Evolutionary conservation across 2,329 filamentous ascomycete species (phyloP), one percentile per base, ranked within the genome.

Genomic region (Magnaporthiopsis incrustans): DNA sequence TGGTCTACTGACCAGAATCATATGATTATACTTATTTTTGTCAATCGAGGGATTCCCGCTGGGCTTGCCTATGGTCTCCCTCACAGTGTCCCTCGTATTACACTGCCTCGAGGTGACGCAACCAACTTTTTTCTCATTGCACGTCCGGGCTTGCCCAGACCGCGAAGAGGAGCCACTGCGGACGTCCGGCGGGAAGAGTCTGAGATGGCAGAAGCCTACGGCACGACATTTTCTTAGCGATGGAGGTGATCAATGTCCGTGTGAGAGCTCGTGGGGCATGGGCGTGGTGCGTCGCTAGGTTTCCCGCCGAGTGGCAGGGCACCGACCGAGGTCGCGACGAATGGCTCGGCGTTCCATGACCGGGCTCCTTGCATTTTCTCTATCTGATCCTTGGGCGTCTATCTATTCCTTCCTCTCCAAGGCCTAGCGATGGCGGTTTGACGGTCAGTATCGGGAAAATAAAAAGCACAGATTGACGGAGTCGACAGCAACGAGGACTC

Each of bases 1-100:
- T 82, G 82, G 81, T 82, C 86, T 84, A 89, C 79, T 81, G 85
- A 81, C 80, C 80, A 81, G 81, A 85, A 84, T 82, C 81, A 59
- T 59, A 81, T 85, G 88, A 91, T 92, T 92, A 90, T 85, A 85
- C 88, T 82, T 83, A 91, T 92, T 89, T 88, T 90, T 90, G 81
- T 69, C 76, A 66, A 71, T 66, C 68, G 83, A 76, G 74, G 72
- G 69, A 71, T 71, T 68, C 70, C 82, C 86, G 83, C 87, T 89
- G 85, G 82, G 86, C 88, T 90, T 89, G 88, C 86, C 79, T 81
- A 89, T 82, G 82, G 75, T 64, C 74, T 74, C 69, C 73, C 71
- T 76, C 85, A 90, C 84, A 77, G 88, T 90, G 87, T 89, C 86
- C 85, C 82, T 80, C 81, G 86, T 85, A 84, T 88, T 83, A 86